Base-by-base conservation (phyloP, 805 yeast species). In the Yarrowia alimentaria region DNA sequence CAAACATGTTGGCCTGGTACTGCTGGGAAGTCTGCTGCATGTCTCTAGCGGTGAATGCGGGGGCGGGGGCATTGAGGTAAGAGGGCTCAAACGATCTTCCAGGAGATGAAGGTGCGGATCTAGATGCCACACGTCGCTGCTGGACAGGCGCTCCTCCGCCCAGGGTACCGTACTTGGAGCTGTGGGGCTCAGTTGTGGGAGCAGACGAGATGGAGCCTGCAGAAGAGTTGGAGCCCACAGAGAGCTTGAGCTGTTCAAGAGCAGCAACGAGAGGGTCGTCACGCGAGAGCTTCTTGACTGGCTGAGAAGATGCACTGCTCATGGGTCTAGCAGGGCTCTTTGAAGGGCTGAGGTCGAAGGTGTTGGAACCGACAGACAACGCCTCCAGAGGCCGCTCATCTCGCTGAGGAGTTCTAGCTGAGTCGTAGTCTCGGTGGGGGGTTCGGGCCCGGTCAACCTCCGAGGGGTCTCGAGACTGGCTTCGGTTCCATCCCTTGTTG, bases 181-280 rank as follows among this genome's bases (percentile, higher is more conserved):
- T 47, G 13, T 32, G 32, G 10, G 35, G 37, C 22, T 43, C 50
- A 2, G 50, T 43, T 13, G 16, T 22, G 35, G 50, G 50, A 7
- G 37, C 37, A 11, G 50, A 31, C 5, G 50, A 40, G 8, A 28
- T 26, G 2, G 34, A 28, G 13, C 34, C 28, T 30, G 24, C 14
- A 9, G 50, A 30, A 11, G 58, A 53, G 30, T 52, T 51, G 5
- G 54, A 34, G 11, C 56, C 43, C 12, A 45, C 47, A 16, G 61
- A 53, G 25, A 57, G 45, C 58, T 67, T 68, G 37, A 70, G 60
- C 11, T 71, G 73, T 53, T 75, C 77, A 48, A 79, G 62, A 1
- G 81, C 81, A 3, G 79, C 77, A 25, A 78, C 72, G 34, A 79
- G 62, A 7, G 82, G 82, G 57, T 79, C 81, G n/a, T 56, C 57